Evolutionary conservation across 2,329 filamentous ascomycete genomes (phyloP).

Genomic region (Orbilia ellipsospora): DNA sequence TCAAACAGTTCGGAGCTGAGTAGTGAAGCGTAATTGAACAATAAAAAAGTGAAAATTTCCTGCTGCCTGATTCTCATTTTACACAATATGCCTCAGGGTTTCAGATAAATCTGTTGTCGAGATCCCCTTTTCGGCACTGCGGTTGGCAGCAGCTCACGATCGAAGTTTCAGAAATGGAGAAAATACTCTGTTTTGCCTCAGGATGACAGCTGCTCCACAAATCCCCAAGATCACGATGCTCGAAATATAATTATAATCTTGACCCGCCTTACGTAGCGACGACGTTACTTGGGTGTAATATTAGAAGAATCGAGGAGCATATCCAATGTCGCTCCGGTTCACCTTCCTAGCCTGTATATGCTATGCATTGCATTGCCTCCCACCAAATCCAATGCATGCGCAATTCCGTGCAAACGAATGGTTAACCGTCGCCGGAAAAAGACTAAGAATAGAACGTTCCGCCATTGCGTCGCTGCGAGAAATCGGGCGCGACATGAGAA

Average conservation of each 20-base stretch:
- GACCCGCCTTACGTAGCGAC: neutral
- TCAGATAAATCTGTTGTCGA: slow-evolving; percentile 45
- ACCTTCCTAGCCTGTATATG: slow-evolving; percentile 7
- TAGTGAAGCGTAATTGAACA: neutral
- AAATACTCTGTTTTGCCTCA: slow-evolving; percentile 8
- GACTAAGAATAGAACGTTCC: slow-evolving; percentile 32
- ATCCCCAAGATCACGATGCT: neutral
- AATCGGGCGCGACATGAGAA: neutral
- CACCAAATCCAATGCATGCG: neutral
- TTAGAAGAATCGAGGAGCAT: too few species aligned
- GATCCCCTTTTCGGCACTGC: slow-evolving; percentile 39
- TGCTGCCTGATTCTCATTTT: slow-evolving; percentile 55
- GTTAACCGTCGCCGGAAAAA: neutral
- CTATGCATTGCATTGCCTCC: slow-evolving; percentile 36
- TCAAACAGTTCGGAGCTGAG: slow-evolving; percentile 23
- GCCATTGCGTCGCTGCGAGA: neutral
- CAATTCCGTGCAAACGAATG: neutral
- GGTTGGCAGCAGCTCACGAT: slow-evolving; percentile 12
- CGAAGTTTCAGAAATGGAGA: slow-evolving; percentile 26
- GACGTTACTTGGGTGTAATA: neutral
- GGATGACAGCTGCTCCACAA: slow-evolving; percentile 5
- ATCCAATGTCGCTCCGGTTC: neutral
- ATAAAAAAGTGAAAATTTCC: neutral
- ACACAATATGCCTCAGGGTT: slow-evolving; percentile 43
- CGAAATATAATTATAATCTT: neutral